These are phyloP conservation scores for Komagataea norvegica DNA, from an alignment of 1,139 yeast species.

Conservation along the genomic window DNA sequence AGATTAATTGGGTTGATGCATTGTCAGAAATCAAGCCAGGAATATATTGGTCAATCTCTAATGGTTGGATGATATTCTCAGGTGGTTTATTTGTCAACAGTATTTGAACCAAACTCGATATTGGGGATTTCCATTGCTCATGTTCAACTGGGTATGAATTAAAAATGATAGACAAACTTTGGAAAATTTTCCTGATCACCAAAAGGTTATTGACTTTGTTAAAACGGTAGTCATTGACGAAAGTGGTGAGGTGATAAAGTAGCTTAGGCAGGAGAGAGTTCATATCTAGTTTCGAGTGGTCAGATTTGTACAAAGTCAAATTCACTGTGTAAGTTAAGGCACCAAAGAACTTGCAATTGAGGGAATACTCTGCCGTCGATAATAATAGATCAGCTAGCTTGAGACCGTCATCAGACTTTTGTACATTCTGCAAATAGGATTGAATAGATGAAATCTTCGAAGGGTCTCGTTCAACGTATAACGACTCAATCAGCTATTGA, in stretches of 20 bases:
- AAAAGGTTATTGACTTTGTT: slow-evolving; percentile 24
- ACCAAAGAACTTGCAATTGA: slow-evolving; percentile 63
- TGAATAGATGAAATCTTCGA: slow-evolving; percentile 43
- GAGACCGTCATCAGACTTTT: slow-evolving; percentile 48
- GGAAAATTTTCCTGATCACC: slow-evolving; percentile 42
- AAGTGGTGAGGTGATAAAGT: slow-evolving; percentile 18
- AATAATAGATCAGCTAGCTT: slow-evolving; percentile 47
- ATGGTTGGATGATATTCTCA: slow-evolving; percentile 10
- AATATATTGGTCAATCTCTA: slow-evolving; percentile 27
- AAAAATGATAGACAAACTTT: slow-evolving; percentile 52
- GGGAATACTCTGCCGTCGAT: slow-evolving; percentile 31
- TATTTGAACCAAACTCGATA: slow-evolving; percentile 30
- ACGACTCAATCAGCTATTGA: slow-evolving; percentile 19
- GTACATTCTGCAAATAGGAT: slow-evolving; percentile 47
- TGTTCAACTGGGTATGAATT: slow-evolving; percentile 30
- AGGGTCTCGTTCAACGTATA: slow-evolving; percentile 21
- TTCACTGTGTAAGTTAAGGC: slow-evolving; percentile 66
- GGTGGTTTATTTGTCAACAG: slow-evolving; percentile 18
- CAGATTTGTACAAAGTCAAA: slow-evolving; percentile 30
- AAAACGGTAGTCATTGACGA: slow-evolving; percentile 12
- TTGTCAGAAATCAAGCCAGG: slow-evolving; percentile 9
- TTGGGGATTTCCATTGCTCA: slow-evolving; percentile 37
- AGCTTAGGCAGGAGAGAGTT: slow-evolving; percentile 23
- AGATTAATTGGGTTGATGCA: slow-evolving; percentile 19
- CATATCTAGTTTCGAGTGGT: slow-evolving; percentile 13